These are phyloP conservation scores for Sutorius eximius DNA, from an alignment of 1,284 basidiomycete species.

Conservation along the genomic window DNA sequence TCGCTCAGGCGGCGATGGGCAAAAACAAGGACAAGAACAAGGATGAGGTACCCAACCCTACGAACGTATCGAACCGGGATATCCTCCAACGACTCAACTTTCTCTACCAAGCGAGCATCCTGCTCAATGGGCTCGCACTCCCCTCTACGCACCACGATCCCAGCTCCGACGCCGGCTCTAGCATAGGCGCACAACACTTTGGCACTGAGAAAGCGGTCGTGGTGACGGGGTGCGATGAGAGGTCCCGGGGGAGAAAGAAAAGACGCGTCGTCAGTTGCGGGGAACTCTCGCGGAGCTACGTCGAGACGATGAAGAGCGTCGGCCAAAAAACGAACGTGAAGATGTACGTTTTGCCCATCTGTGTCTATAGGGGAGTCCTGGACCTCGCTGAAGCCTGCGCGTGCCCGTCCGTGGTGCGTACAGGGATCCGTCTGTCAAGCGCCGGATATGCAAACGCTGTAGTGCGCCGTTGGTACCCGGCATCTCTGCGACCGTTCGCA, in stretches of 20 bases:
- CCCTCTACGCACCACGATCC: neutral
- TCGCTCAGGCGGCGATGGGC: conserved; percentile 43
- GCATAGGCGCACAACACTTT: neutral
- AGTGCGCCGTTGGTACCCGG: conserved; percentile 66
- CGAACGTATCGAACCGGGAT: conserved; percentile 63
- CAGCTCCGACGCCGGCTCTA: neutral
- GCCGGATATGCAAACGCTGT: conserved; percentile 72
- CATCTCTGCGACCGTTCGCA: conserved; percentile 57
- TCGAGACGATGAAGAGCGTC: conserved; percentile 65
- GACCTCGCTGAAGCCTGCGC: neutral
- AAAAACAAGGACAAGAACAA: conserved; percentile 61
- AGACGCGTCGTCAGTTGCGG: conserved; percentile 34
- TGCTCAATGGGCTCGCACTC: conserved; percentile 49
- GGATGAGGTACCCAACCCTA: conserved; percentile 55
- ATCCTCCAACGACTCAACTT: conserved; percentile 81
- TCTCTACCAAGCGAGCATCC: conserved; percentile 76
- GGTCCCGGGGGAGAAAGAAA: conserved; percentile 29
- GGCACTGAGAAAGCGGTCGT: neutral
- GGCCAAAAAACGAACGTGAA: conserved; percentile 72
- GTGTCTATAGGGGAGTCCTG: neutral
- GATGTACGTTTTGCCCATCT: conserved; percentile 49
- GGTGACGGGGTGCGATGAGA: conserved; percentile 1
- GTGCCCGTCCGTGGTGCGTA: neutral
- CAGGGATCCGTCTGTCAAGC: conserved; percentile 79
- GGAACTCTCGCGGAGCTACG: conserved; percentile 62